Conservation (phyloP, 768 basidiomycete species). For the Boletellus sp. region DNA sequence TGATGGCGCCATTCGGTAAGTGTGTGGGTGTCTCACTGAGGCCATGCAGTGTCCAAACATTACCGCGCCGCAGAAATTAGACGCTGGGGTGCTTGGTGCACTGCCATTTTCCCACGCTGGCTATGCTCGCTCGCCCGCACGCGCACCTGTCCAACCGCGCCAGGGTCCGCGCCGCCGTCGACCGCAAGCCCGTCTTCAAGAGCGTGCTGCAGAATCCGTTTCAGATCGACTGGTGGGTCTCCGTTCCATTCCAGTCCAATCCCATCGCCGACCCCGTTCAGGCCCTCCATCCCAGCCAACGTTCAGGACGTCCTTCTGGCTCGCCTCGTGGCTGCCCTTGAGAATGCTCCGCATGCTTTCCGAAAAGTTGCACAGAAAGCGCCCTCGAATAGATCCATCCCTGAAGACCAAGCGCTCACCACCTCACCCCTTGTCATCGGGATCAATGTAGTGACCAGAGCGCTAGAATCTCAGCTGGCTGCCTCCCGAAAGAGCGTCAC, state of each 20-base stretch:
- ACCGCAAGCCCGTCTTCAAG: constrained; percentile 65
- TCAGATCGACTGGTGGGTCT: constrained; percentile 57
- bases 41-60: no score
- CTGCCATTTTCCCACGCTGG: no score
- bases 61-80: no score
- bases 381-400: constrained; percentile 28
- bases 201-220: constrained; percentile 72
- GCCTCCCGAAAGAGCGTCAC: constrained; percentile 22
- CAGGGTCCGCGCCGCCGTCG: constrained; percentile 39
- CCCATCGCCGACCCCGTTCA: constrained; percentile 23
- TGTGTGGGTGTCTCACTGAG: no score
- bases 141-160: constrained; percentile 63
- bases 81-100: no score
- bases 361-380: constrained; percentile 9
- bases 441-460: constrained; percentile 78
- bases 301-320: constrained; percentile 60
- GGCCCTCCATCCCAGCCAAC: constrained; percentile 62
- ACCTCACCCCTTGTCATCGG: constrained; percentile 49
- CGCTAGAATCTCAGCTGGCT: constrained; percentile 57
- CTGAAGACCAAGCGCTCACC: not conserved
- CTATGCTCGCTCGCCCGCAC: constrained; percentile 43
- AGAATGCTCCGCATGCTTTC: constrained; percentile 41
- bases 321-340: constrained; percentile 45
- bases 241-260: constrained; percentile 3
- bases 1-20: no score